Percentiles rank a stretch among this genome's conserved stretches.
Conservation (phyloP, 176 grass and related monocot genomes). For the Raddia guianensis region DNA sequence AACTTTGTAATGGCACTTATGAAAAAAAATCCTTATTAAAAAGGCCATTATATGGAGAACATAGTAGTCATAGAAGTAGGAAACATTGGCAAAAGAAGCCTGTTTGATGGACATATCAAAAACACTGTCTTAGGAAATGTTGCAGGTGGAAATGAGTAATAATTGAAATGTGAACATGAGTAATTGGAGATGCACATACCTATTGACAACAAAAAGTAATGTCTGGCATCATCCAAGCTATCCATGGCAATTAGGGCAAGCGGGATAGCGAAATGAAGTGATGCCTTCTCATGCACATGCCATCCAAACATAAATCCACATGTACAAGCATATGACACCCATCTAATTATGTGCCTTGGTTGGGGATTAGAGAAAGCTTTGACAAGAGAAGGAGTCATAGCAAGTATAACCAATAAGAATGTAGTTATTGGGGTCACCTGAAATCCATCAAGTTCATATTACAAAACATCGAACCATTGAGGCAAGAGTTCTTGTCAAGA, state of each 20-base stretch:
- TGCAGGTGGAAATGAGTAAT: background rate
- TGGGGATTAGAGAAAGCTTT: constrained; percentile 80
- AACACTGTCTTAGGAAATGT: background rate
- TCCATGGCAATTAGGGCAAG: constrained; percentile 79
- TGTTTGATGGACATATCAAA: constrained; percentile 4
- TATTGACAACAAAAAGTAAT: constrained; percentile 88
- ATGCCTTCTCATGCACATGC: constrained; percentile 98
- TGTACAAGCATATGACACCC: constrained; percentile 75
- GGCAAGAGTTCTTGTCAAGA: background rate
- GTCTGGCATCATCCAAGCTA: constrained; percentile 64
- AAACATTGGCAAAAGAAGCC: background rate
- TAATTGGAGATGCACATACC: constrained; percentile 48
- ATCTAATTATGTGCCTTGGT: constrained; percentile 76
- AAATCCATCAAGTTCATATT: constrained; percentile 39
- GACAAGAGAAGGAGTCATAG: constrained; percentile 79
- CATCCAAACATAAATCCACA: constrained; percentile 98
- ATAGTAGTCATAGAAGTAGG: background rate
- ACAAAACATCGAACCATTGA: constrained; percentile 22
- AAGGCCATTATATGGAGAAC: background rate
- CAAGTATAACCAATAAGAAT: constrained; percentile 76
- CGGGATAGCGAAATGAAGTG: constrained; percentile 84
- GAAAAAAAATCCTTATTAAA: too few relatives aligned
- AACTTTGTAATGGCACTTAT: too few relatives aligned
- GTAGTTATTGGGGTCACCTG: constrained; percentile 84
- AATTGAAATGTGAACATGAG: background rate